phyloP scores from a whole-genome alignment of 129 eudicot genomes.

The Kitagawia praeruptora region DNA sequence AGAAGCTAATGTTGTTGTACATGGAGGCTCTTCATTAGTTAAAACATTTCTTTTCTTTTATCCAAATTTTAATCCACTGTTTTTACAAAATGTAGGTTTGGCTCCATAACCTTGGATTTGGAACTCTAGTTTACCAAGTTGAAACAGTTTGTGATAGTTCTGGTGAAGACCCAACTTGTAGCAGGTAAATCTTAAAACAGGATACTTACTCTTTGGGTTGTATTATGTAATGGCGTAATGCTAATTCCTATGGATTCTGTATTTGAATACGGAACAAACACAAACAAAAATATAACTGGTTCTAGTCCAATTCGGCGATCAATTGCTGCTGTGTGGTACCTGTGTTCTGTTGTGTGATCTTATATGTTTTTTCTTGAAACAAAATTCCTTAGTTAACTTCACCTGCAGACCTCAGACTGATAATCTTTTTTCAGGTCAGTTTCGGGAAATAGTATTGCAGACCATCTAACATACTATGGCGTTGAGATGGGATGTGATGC shows the following conservation, averaged over 20 bases:
- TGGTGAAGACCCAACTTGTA: slow-evolving; percentile 95
- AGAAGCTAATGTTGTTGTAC: neutral
- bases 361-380: neutral
- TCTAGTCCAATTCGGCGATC: neutral
- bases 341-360: neutral
- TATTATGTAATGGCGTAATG: neutral
- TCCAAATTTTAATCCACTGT: neutral
- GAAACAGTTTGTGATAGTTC: slow-evolving; percentile 84
- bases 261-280: neutral
- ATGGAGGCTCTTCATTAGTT: neutral
- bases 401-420: slow-evolving; percentile 8
- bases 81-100: slow-evolving; percentile 55
- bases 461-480: slow-evolving; percentile 66
- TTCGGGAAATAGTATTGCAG: slow-evolving; percentile 72
- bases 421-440: slow-evolving; percentile 62
- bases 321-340: neutral
- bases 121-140: slow-evolving; percentile 48
- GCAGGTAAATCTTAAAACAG: slow-evolving; percentile 42
- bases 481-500: slow-evolving; percentile 68
- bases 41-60: neutral
- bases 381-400: neutral
- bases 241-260: neutral
- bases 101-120: slow-evolving; percentile 56
- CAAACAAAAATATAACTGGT: neutral
- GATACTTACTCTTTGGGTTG: neutral